Percentiles rank a stretch among this genome's conserved stretches.
These are phyloP conservation scores for Xylariaceae sp. DNA, from an alignment of 2,329 filamentous ascomycete genomes.

Conservation along the genomic window DNA sequence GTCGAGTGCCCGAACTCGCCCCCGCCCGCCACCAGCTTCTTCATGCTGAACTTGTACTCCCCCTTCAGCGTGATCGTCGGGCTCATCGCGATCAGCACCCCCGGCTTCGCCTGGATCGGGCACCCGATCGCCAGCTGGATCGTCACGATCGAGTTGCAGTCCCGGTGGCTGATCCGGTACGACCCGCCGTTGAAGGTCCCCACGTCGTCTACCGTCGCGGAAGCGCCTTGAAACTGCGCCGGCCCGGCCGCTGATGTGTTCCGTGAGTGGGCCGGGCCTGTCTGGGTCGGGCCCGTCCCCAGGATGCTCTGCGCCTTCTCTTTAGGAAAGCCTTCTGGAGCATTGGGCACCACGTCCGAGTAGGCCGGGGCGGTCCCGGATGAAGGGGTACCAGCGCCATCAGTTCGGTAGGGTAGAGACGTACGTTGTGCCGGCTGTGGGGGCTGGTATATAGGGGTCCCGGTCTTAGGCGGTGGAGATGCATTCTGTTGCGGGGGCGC, in stretches of 20 bases:
- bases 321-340: constrained; percentile 35
- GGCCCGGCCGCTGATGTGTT: constrained; percentile 32
- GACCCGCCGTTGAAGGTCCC: constrained; percentile 98
- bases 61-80: constrained; percentile 84
- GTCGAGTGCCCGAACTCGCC: constrained; percentile 78
- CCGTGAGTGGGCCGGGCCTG: constrained; percentile 19
- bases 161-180: constrained; percentile 89
- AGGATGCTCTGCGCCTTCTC: constrained; percentile 36
- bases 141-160: constrained; percentile 87
- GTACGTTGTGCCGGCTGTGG: constrained; percentile 38
- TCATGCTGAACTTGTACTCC: constrained; percentile 80
- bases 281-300: constrained; percentile 19
- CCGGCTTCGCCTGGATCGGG: constrained; percentile 79
- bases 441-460: constrained; percentile 37
- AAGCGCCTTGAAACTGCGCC: constrained; percentile 65
- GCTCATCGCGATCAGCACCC: constrained; percentile 94
- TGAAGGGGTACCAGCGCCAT: constrained; percentile 36
- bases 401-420: constrained; percentile 41
- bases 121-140: constrained; percentile 88
- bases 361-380: constrained; percentile 33
- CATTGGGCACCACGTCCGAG: constrained; percentile 26
- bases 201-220: constrained; percentile 74
- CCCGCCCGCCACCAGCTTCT: constrained; percentile 84
- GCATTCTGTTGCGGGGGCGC: constrained; percentile 37
- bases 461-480: constrained; percentile 43